Percentiles rank a stretch among this genome's conserved stretches.
Conservation (phyloP, 805 yeast genomes). For the Candida berthetii region DNA sequence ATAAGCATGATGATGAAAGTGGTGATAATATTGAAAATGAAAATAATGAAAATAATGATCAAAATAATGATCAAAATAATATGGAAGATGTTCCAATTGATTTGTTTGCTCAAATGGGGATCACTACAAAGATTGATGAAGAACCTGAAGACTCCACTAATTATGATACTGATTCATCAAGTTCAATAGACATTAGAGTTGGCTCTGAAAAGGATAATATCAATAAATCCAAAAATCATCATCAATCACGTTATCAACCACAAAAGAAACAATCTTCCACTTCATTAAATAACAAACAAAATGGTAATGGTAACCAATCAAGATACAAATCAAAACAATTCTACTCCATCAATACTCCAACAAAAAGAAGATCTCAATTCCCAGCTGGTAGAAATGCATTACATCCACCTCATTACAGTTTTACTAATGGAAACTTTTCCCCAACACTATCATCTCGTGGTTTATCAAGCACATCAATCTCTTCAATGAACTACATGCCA, state of each 20-base stretch:
- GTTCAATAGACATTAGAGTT: not conserved
- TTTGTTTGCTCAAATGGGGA: conserved; percentile 18
- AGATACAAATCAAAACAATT: no score
- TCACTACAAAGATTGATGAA: conserved; percentile 6
- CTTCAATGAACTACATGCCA: not conserved
- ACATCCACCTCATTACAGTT: no score
- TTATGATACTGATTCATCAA: not conserved
- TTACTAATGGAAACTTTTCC: not conserved
- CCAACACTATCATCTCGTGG: not conserved
- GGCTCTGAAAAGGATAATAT: no score
- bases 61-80: conserved; percentile 1
- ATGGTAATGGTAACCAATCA: no score
- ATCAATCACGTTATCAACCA: not conserved
- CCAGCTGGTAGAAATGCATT: no score
- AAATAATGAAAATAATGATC: not conserved
- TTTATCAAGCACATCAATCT: not conserved
- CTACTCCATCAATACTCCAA: no score
- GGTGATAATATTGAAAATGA: conserved; percentile 5
- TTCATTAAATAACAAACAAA: not conserved
- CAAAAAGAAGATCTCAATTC: no score
- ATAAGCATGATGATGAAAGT: not conserved
- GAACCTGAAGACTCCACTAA: conserved; percentile 2
- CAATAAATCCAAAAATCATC: not conserved
- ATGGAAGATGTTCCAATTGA: conserved; percentile 13
- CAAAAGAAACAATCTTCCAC: not conserved